A percentile compares a stretch with the other conserved stretches of the same genome.
phyloP scores from a whole-genome alignment of 345 rosid genomes.

The Acer saccharum region DNA sequence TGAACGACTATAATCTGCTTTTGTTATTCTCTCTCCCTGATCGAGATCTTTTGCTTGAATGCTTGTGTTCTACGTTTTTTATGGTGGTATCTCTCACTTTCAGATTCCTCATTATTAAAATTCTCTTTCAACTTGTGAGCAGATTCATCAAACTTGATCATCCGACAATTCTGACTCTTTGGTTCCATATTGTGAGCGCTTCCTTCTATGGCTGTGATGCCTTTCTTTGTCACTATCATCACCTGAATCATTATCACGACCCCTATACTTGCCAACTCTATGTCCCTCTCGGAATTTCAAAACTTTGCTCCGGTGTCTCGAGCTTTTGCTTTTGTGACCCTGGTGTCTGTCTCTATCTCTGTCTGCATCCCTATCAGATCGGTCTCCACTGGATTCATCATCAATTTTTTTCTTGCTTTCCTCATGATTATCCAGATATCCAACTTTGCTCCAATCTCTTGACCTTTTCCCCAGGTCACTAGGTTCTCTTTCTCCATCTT shows the following conservation, averaged over 20 bases:
- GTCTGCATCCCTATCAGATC: constrained; percentile 28
- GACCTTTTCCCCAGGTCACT: constrained; percentile 21
- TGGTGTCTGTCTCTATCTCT: constrained; percentile 23
- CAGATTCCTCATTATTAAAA: neutral
- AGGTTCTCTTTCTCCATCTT: constrained; percentile 23
- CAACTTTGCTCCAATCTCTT: constrained; percentile 24
- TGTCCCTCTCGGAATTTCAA: constrained; percentile 8
- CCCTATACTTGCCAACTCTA: constrained; percentile 4
- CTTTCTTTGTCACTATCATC: constrained; percentile 26
- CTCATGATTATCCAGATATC: constrained; percentile 28
- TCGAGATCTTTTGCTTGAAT: constrained; percentile 12
- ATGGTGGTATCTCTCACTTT: constrained; percentile 11
- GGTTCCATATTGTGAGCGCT: constrained; percentile 10
- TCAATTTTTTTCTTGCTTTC: constrained; percentile 16
- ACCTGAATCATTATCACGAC: constrained; percentile 17
- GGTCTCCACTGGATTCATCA: constrained; percentile 19
- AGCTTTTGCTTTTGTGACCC: neutral
- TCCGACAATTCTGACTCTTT: constrained; percentile 22
- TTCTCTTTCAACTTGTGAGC: constrained; percentile 18
- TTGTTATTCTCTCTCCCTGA: constrained; percentile 18
- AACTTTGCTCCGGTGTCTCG: no score
- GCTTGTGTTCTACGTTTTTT: neutral
- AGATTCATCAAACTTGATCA: constrained; percentile 5
- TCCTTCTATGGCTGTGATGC: constrained; percentile 25
- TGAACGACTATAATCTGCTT: neutral